Base-by-base conservation (phyloP, 2,329 filamentous ascomycete genomes). In the Arthroderma uncinatum region DNA sequence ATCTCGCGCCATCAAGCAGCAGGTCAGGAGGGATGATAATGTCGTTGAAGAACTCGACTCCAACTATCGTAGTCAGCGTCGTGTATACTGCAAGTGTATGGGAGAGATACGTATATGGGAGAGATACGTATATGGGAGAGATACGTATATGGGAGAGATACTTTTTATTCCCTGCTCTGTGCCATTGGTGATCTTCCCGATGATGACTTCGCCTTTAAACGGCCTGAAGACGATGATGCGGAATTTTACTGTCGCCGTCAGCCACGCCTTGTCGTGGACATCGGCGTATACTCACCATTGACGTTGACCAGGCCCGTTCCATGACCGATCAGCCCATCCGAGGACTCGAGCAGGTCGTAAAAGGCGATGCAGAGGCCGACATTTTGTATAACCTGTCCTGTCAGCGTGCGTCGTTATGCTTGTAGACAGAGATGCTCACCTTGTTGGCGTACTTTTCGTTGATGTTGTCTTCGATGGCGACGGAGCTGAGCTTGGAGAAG, bases 381-480 rank as follows among this genome's bases (percentile, higher is more conserved):
- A 68, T 93, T 93, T 69, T 95, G 92, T 60, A 98, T 89, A 21
- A 90, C 87, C 81, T 87, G 63, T 3, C n/a, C 12, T 3, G 9
- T 30, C n/a, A 50, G 47, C 14, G n/a, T n/a, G n/a, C n/a, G n/a
- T n/a, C n/a, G n/a, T n/a, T n/a, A n/a, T n/a, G n/a, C n/a, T n/a
- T n/a, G n/a, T n/a, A n/a, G n/a, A n/a, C n/a, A n/a, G n/a, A n/a
- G 21, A 23, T 2, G 12, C 40, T 47, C 40, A 89, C 86, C 73
- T 92, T 93, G 75, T 98, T 96, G 59, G 92, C 84, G 72, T 96
- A 98, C 74, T 98, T 98, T 62, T 84, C 80, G 70, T 98, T 97
- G 74, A 98, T 93, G 66, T 93, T 93, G 75, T 98, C 91, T 73
- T 96, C 90, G 62, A 98, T 89, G 0, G 90, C 89, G 61, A 90